Base-by-base conservation (phyloP, 1,284 basidiomycete species). In the Sphaerobolus stellatus region DNA sequence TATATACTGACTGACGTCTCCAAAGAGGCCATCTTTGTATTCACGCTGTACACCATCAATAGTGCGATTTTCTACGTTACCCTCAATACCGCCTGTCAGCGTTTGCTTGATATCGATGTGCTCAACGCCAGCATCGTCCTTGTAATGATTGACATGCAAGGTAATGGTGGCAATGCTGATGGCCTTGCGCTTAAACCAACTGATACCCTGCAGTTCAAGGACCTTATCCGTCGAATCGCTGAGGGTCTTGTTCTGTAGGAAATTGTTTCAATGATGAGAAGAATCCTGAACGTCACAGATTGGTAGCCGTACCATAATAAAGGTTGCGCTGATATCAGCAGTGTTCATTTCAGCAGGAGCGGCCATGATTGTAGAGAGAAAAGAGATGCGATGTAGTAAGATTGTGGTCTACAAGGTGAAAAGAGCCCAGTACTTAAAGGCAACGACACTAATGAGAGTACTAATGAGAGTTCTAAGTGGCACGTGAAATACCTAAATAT, bases 101-200 rank as follows among this genome's bases (percentile, higher is more conserved):
- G 73, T 79, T 66, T 86, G 82, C 28, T 80, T 75, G 58, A 85
- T 81, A 52, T 84, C 81, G 59, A 88, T 79, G 62, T 76, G 78
- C 65, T 88, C 85, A 18, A 78, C 62, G 22, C 72, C 76, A 4
- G 66, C 64, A 11, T 78, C 80, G 51, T 81, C 78, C 59, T 77
- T 83, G 71, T 76, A 82, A 64, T 88, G 85, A 48, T 79, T 83
- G 61, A 85, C 66, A 45, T 62, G 62, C 44, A 86, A 74, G 31
- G 80, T 83, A 36, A 87, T 60, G 4, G 79, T 83, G 24, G 75
- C 79, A 20, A 71, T 28, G 5, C 59, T 49, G 61, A 87, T 85
- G 25, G 76, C 75, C 60, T 76, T 82, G 59, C 85, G 78, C 57
- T 72, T 83, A 22, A 80, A 58, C 83, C 83, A 87, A 53, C 80